phyloP scores from a whole-genome alignment of 371 early-diverging fungal genomes.

The Mortierella polycephala region DNA sequence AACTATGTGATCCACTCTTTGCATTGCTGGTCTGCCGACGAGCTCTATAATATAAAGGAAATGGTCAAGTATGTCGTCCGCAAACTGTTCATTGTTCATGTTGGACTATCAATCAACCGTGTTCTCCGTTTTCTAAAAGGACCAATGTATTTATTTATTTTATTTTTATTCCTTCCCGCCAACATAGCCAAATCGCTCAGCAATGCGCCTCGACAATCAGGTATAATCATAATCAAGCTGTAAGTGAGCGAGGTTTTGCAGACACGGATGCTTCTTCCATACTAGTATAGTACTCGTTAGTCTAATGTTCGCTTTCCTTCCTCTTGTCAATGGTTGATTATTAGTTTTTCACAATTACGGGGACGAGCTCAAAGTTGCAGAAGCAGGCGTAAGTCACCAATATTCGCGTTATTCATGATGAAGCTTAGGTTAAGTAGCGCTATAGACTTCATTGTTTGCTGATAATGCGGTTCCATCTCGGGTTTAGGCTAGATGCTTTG shows the following conservation, averaged over 20 bases:
- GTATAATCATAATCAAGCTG: conserved; percentile 22
- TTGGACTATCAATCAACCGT: too few relatives aligned
- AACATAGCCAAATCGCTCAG: conserved; percentile 23
- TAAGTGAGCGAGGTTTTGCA: conserved; percentile 6
- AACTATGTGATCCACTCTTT: conserved; percentile 10
- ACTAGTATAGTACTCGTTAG: background rate
- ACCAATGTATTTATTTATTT: background rate
- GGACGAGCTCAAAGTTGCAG: conserved; percentile 17
- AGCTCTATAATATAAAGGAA: conserved; percentile 15
- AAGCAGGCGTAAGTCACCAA: conserved; percentile 23
- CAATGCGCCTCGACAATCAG: conserved; percentile 26
- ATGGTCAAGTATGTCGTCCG: conserved; percentile 26
- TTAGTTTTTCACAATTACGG: conserved; percentile 29
- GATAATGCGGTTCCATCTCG: too few relatives aligned
- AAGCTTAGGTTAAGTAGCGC: background rate
- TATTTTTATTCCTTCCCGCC: background rate
- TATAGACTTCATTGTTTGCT: background rate
- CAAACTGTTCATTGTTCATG: too few relatives aligned
- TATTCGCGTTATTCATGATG: background rate
- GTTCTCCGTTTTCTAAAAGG: background rate
- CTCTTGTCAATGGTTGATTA: background rate
- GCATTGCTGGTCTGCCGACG: conserved; percentile 21
- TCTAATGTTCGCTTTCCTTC: background rate
- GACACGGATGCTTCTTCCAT: too few relatives aligned
- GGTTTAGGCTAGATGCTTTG: conserved; percentile 7